Percentiles rank a stretch among this genome's conserved stretches.
Evolutionary conservation across 768 basidiomycete genomes (phyloP).

Genomic region (Termitomyces sp.): DNA sequence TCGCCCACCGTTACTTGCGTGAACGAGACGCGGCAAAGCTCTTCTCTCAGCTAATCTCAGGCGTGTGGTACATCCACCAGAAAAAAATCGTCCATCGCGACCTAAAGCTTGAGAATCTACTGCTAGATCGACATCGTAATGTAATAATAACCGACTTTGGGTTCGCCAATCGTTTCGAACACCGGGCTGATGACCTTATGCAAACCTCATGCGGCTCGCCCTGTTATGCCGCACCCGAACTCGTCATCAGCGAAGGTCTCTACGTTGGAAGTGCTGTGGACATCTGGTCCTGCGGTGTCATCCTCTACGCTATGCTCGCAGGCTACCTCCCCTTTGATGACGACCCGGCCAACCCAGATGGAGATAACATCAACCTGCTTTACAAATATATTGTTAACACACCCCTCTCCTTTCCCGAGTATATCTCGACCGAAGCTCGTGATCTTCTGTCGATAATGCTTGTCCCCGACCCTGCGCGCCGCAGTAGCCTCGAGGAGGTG

Average conservation of each 20-base stretch:
- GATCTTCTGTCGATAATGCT: conserved; percentile 89
- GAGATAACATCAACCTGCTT: conserved; percentile 97
- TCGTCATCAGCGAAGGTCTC: conserved; percentile 95
- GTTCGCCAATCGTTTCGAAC: conserved; percentile 96
- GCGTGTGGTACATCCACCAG: conserved; percentile 98
- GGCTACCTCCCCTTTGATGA: conserved; percentile 99
- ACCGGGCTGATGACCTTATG: conserved; percentile 92
- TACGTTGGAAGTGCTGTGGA: conserved; percentile 98
- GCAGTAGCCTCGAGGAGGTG: conserved; percentile 70
- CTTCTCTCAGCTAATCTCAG: conserved; percentile 96
- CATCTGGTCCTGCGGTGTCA: conserved; percentile 96
- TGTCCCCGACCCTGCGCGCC: conserved; percentile 81
- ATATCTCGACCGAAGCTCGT: conserved; percentile 78
- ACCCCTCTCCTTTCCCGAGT: conserved; percentile 94
- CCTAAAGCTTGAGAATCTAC: conserved; percentile 96
- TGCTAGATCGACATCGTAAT: conserved; percentile 95
- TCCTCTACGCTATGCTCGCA: conserved; percentile 94
- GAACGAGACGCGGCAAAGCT: conserved; percentile 93
- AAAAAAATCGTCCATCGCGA: conserved; percentile 99
- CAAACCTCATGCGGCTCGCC: conserved; percentile 96
- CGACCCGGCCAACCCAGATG: conserved; percentile 96
- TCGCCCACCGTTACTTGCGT: conserved; percentile 93
- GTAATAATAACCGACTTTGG: conserved; percentile 99
- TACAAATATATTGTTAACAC: conserved; percentile 99
- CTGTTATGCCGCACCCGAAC: conserved; percentile 96